A percentile compares a stretch with the other conserved stretches of the same genome.
These are phyloP conservation scores for Gossypium schwendimanii DNA, from an alignment of 441 rosid genomes.

Conservation along the genomic window DNA sequence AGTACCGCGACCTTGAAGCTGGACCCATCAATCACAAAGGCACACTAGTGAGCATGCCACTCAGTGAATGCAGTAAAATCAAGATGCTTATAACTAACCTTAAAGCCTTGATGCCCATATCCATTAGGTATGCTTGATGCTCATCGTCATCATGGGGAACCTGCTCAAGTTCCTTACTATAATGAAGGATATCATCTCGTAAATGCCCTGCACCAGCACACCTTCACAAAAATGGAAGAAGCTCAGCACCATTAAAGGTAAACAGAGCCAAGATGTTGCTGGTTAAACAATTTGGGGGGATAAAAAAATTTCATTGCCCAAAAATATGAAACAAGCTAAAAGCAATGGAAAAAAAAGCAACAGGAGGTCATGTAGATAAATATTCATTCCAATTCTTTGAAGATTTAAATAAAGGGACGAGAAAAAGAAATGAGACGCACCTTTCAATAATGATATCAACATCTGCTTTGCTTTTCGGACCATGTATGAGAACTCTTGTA, in stretches of 20 bases:
- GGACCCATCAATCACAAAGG: not conserved
- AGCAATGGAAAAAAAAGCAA: not conserved
- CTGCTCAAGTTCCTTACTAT: slow-evolving; percentile 58
- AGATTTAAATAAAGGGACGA: not conserved
- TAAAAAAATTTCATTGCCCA: not conserved
- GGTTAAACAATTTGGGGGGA: not conserved
- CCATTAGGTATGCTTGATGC: slow-evolving; percentile 56
- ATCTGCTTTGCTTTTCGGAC: slow-evolving; percentile 94
- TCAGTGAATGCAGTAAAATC: slow-evolving; percentile 1
- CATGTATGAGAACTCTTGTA: slow-evolving; percentile 81
- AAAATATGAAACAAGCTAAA: not conserved
- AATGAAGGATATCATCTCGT: slow-evolving; percentile 69
- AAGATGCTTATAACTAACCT: slow-evolving; percentile 42
- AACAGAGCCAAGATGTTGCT: not conserved
- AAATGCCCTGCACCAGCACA: slow-evolving; percentile 96
- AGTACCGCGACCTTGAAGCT: not conserved
- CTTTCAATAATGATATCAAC: slow-evolving; percentile 68
- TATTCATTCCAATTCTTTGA: not conserved
- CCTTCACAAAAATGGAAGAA: slow-evolving; percentile 31
- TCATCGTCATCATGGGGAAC: slow-evolving; percentile 52
- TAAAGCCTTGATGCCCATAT: slow-evolving; percentile 84
- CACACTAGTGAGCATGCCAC: not conserved
- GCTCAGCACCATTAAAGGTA: slow-evolving; percentile 14
- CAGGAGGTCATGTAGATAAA: not conserved
- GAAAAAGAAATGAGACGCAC: slow-evolving; percentile 26